Percentiles rank a stretch among this genome's conserved stretches.
Evolutionary conservation across 352 stramenopile species (phyloP).

Genomic region (Phytophthora kernoviae): DNA sequence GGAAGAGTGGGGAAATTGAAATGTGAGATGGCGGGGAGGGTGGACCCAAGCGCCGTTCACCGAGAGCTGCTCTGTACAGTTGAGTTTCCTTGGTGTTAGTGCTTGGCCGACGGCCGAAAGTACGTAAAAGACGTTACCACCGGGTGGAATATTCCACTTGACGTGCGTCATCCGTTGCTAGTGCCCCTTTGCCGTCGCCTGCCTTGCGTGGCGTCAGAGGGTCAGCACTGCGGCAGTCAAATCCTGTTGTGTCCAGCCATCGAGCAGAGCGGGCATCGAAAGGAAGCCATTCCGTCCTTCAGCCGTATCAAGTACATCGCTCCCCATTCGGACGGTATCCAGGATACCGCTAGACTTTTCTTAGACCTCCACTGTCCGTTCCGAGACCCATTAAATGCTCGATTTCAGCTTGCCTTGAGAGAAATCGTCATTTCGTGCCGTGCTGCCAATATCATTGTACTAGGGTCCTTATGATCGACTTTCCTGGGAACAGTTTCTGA

Average conservation of each 20-base stretch:
- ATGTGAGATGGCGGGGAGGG: conserved; percentile 23
- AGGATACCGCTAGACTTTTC: conserved; percentile 3
- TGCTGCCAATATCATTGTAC: neutral
- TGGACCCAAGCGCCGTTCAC: conserved; percentile 25
- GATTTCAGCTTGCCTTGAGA: neutral
- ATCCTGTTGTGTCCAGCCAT: neutral
- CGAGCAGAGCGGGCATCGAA: neutral
- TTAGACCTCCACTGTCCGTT: neutral
- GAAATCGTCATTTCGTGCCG: neutral
- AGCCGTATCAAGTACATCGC: neutral
- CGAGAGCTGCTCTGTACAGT: conserved; percentile 31
- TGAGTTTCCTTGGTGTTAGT: conserved; percentile 21
- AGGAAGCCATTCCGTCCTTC: conserved; percentile 5
- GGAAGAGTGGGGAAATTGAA: conserved; percentile 38
- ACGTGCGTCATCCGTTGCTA: conserved; percentile 41
- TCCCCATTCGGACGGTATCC: neutral
- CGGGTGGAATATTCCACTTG: conserved; percentile 46
- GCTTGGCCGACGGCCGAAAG: conserved; percentile 22
- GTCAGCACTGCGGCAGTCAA: conserved; percentile 31
- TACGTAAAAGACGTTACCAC: conserved; percentile 26
- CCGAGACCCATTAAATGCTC: neutral
- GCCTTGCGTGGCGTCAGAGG: conserved; percentile 30
- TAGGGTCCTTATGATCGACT: conserved; percentile 9
- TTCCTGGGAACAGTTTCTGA: conserved; percentile 33
- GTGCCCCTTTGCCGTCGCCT: conserved; percentile 33